Evolutionary conservation across 306 rosid species (phyloP).

Genomic region (Cucurbita ficifolia): DNA sequence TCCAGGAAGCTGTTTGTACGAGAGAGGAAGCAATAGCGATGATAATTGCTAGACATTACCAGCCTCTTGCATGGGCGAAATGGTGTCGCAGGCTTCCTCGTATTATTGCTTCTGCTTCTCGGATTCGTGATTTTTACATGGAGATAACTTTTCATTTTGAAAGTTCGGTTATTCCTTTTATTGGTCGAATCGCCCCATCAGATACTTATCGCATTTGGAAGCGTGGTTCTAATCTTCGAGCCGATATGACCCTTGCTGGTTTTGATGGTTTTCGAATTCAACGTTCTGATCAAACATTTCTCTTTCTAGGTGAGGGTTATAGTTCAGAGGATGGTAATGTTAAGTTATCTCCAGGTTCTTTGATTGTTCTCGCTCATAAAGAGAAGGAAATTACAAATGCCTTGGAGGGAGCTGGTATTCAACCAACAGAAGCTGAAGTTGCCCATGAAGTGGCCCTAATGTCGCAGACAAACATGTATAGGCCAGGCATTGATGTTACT

Average conservation of each 20-base stretch:
- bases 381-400: slow-evolving; percentile 95
- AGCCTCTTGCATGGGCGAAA: slow-evolving; percentile 97
- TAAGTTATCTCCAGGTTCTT: slow-evolving; percentile 64
- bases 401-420: slow-evolving; percentile 95
- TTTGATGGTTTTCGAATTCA: slow-evolving; percentile 95
- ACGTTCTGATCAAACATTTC: slow-evolving; percentile 85
- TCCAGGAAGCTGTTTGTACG: slow-evolving; percentile 90
- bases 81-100: slow-evolving; percentile 99
- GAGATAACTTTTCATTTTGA: slow-evolving; percentile 96
- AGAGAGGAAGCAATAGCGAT: slow-evolving; percentile 88
- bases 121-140: slow-evolving; percentile 97
- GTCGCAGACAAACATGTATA: slow-evolving; percentile 93
- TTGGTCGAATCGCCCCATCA: slow-evolving; percentile 91
- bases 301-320: slow-evolving; percentile 96
- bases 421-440: slow-evolving; percentile 91
- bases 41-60: slow-evolving; percentile 82
- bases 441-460: slow-evolving; percentile 88
- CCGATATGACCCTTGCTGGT: slow-evolving; percentile 99
- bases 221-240: slow-evolving; percentile 96
- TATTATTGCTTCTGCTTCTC: slow-evolving; percentile 73
- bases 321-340: slow-evolving; percentile 63
- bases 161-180: slow-evolving; percentile 95
- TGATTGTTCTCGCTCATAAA: slow-evolving; percentile 88
- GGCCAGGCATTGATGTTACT: slow-evolving; percentile 97
- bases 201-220: slow-evolving; percentile 99